Conservation (phyloP, 169 alveolate genomes). For the Babesia ovata region DNA sequence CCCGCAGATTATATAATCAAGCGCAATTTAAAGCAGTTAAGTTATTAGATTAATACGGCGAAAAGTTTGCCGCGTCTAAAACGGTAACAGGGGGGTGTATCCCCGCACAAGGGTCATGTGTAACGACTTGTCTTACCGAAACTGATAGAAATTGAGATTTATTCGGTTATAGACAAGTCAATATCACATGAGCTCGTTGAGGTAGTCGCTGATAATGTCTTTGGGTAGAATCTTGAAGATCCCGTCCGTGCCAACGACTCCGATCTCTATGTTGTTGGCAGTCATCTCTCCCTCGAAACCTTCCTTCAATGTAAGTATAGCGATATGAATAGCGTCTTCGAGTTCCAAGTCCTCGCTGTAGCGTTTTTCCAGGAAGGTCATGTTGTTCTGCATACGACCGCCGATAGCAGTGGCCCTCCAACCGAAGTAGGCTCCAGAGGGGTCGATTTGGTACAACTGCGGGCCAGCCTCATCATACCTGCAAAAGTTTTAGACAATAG, state of each 20-base stretch:
- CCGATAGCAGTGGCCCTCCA: constrained; percentile 99
- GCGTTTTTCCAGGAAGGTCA: constrained; percentile 96
- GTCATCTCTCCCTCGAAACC: constrained; percentile 97
- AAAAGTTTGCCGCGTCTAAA: too few species aligned
- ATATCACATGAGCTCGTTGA: constrained; percentile 86
- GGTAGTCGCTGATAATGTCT: constrained; percentile 88
- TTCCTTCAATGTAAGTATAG: constrained; percentile 89
- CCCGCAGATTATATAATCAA: too few species aligned
- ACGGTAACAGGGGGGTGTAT: background rate
- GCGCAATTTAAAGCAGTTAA: too few species aligned
- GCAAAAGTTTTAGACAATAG: background rate
- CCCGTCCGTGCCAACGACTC: constrained; percentile 89
- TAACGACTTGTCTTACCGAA: background rate
- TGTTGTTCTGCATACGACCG: constrained; percentile 93
- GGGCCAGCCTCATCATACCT: constrained; percentile 88
- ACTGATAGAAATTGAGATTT: too few species aligned
- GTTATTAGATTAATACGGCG: too few species aligned
- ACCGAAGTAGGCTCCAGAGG: constrained; percentile 97
- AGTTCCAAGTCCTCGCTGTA: constrained; percentile 92
- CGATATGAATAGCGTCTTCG: constrained; percentile 96
- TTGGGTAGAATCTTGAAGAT: constrained; percentile 87
- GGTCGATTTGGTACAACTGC: constrained; percentile 93
- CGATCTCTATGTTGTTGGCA: constrained; percentile 95
- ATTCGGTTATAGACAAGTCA: background rate
- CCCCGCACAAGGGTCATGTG: constrained; percentile 1